Base-by-base conservation (phyloP, 257 asterid genomes). In the Scutellaria baicalensis region DNA sequence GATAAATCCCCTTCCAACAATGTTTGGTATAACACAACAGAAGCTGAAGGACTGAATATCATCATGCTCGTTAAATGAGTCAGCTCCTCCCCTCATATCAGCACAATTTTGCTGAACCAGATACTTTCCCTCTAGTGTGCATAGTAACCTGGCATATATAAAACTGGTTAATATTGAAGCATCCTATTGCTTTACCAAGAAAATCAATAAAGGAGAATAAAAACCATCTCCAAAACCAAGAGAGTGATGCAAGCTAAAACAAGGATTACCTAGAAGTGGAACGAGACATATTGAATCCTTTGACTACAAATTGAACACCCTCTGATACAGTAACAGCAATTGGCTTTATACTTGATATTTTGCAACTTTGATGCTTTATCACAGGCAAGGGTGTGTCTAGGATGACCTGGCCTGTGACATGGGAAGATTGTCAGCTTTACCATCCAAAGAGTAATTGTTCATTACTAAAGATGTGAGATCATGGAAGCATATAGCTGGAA, bases 1-100 rank as follows among this genome's bases (percentile, higher is more conserved):
- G 56, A 94, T 79, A 74, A 91, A 94, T 54, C 99, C 99, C 83
- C 99, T 89, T 75, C 96, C 97, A 35, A 75, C 84, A 66, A 83
- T 77, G 73, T 84, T 73, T 47, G 97, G 97, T 62, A 89, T 75
- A 7, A 44, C 49, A 73, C 97, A 91, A n/a, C 88, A 80, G 79
- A 94, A 89, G 79, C 75, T 85, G 49, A 91, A 81, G 63, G 83
- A 81, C 76, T 88, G 93, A 77, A 85, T 51, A 70, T 68, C 87
- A 9, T 80, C 84, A 56, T 75, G 83, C 72, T 83, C 86, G 49
- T 58, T n/a, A 45, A 60, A 72, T 43, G 83, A 61, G 79, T 88
- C 89, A 50, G 81, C 78, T 74, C 43, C 79, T 48, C 73, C 83
- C 9, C 61, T 50, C 73, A 73, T 36, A 71, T 88, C 95, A 72